Conservation (phyloP, 768 basidiomycete genomes). For the Termitomyces sp. region DNA sequence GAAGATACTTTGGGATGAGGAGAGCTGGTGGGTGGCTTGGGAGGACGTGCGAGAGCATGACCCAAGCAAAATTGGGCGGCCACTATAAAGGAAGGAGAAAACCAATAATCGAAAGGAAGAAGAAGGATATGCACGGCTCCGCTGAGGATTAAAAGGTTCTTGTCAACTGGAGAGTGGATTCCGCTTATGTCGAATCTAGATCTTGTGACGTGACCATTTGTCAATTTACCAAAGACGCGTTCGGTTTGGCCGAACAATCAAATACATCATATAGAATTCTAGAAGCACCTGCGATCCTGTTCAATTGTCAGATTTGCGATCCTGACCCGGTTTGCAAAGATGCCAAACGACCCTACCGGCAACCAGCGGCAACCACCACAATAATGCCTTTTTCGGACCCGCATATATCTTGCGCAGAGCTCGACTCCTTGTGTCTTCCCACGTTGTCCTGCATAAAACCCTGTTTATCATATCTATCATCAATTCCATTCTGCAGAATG, state of each 20-base stretch:
- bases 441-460: neutral
- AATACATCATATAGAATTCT: slow-evolving; percentile 23
- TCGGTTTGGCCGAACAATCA: slow-evolving; percentile 23
- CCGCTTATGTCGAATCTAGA: slow-evolving; percentile 27
- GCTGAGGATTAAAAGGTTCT: slow-evolving; percentile 19
- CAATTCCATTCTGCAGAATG: neutral
- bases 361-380: slow-evolving; percentile 5
- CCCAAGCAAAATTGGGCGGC: neutral
- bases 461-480: neutral
- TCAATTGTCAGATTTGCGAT: slow-evolving; percentile 10
- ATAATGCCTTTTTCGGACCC: slow-evolving; percentile 7
- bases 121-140: slow-evolving; percentile 16
- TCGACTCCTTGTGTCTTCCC: neutral
- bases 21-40: slow-evolving; percentile 17
- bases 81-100: slow-evolving; percentile 14
- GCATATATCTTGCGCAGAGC: neutral
- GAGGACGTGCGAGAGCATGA: slow-evolving; percentile 22
- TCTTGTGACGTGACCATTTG: slow-evolving; percentile 29
- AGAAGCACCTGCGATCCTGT: slow-evolving; percentile 22
- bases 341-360: slow-evolving; percentile 2
- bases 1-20: slow-evolving; percentile 21
- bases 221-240: slow-evolving; percentile 13
- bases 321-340: slow-evolving; percentile 13
- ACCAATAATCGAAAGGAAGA: slow-evolving; percentile 7
- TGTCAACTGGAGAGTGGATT: slow-evolving; percentile 8